Base-by-base conservation (phyloP, 208 protist species). In the Acanthamoeba castellanii region DNA sequence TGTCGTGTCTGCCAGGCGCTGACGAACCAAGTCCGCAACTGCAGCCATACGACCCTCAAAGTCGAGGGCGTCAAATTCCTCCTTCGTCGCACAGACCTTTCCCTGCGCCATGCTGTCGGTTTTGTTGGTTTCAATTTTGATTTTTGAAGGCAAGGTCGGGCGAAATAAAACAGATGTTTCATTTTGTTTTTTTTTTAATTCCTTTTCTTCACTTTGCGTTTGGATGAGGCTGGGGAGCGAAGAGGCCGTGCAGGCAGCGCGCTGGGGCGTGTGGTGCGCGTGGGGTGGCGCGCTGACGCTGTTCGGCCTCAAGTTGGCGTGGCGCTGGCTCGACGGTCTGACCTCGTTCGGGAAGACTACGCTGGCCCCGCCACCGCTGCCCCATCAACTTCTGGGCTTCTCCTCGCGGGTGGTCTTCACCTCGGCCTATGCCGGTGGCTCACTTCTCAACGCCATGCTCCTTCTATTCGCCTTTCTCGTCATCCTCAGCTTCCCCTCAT, bases 201-300 rank as follows among this genome's bases (percentile, higher is more conserved):
- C 3, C 37, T 42, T 42, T 42, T 42, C 37, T 42, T 42, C 37
- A n/a, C 37, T 42, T 42, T 42, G 37, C 37, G 37, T 0, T 0
- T 42, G 3, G 37, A 42, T 42, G 37, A 42, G 37, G 16, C 13
- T 30, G 22, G 22, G 22, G 7, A 18, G 25, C 7, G 59, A 20
- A 1, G 16, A 20, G 5, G 59, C 22, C 14, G 59, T n/a, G 13
- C 14, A 66, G 59, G 25, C 30, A 42, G 70, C 32, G 37, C 70
- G 70, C 30, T 78, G 70, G 70, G 70, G 22, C 7, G 30, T 78
- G 25, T 78, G 70, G 70, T 20, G n/a, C 30, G 70, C 30, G 70
- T 78, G 70, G 70, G 30, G 70, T 22, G 70, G 70, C n/a, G 70
- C 70, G 70, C 70, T 78, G 70, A 25, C n/a, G 32, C 70, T 78